Evolutionary conservation across 2,329 filamentous ascomycete species (phyloP), one percentile per base, ranked within the genome.

Genomic region (Reticulascus tulasneorum): DNA sequence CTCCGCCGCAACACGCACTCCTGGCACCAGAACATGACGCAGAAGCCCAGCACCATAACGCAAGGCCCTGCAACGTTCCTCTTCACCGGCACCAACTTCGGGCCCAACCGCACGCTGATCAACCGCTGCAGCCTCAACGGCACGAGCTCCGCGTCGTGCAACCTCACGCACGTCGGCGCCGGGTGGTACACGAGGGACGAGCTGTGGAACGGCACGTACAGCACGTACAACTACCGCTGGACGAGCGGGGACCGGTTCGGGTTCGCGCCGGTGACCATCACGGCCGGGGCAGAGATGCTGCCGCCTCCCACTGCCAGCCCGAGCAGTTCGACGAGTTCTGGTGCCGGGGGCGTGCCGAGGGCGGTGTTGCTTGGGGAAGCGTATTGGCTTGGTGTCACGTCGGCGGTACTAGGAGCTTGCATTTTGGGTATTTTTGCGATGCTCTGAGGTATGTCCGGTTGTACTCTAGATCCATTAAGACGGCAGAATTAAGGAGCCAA

Each of bases 171-270:
- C 40, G 44, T 52, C 12, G 52, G 52, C 21, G 28, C 31, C 21
- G 41, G 37, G 11, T 53, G 52, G 51, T 53, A 55, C 44, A 46
- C 52, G 17, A 39, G 21, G 13, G 36, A 49, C 37, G 10, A 35
- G 8, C 32, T 23, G n/a, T 51, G 48, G 17, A 47, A 51, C 40
- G 48, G 50, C 11, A 44, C 40, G 10, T 53, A 38, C 29, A 50
- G 44, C 29, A 53, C 50, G 12, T 53, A 53, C 42, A 47, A 46
- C 35, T 55, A 51, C 37, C 50, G 40, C 27, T 55, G 52, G 50
- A 52, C 47, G 23, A 49, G 45, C 43, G 52, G 52, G 19, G 50
- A 48, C 33, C 39, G 52, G 15, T 50, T 45, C 31, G 51, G 50
- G 9, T 55, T 47, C 33, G 52, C 47, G 26, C 48, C 50, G n/a